Base-by-base conservation (phyloP, 768 basidiomycete genomes). In the Saitozyma podzolica region DNA sequence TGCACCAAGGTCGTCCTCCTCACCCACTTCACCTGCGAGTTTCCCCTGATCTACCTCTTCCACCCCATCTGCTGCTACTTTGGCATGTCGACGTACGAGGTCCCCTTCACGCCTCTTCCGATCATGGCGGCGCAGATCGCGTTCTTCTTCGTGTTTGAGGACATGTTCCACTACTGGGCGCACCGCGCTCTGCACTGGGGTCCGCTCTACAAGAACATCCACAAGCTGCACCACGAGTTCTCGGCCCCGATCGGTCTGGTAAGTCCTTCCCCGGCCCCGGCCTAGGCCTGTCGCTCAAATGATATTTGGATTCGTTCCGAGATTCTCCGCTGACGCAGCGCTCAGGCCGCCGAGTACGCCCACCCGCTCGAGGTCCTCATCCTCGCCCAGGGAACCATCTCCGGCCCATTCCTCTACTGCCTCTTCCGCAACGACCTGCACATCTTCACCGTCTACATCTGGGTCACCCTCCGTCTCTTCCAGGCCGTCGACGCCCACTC, bases 401-500 rank as follows among this genome's bases (percentile, higher is more conserved):
- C 84, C 40, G 92, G 92, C 3, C 95, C 95, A 2, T 80, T 97
- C 49, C 82, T 95, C 58, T 96, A 89, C 82, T 91, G 89, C 81
- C 86, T 90, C 76, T 87, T 86, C 39, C 80, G 81, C 49, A 79
- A 82, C 59, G 83, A 89, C 79, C 83, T 98, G 52, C 96, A 99
- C 83, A 91, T 99, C 73, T 70, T 93, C 72, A 90, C 94, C 11
- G 88, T 98, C 71, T 96, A 94, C 81, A 68, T 90, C 66, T 98
- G 95, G 94, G 91, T 98, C 75, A 87, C 87, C 13, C 85, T 95
- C 55, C 87, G 94, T 42, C 86, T 99, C 42, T 96, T 92, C 87
- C 96, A 99, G 76, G 94, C 95, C 43, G 87, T 99, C 68, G 96
- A 99, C 67, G 88, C 95, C 5, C 96, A 99, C 85, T 91, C 89